Evolutionary conservation across 2,329 filamentous ascomycete genomes (phyloP), one percentile per base, ranked within the genome.

Genomic region (Rugonectria rugulosa): DNA sequence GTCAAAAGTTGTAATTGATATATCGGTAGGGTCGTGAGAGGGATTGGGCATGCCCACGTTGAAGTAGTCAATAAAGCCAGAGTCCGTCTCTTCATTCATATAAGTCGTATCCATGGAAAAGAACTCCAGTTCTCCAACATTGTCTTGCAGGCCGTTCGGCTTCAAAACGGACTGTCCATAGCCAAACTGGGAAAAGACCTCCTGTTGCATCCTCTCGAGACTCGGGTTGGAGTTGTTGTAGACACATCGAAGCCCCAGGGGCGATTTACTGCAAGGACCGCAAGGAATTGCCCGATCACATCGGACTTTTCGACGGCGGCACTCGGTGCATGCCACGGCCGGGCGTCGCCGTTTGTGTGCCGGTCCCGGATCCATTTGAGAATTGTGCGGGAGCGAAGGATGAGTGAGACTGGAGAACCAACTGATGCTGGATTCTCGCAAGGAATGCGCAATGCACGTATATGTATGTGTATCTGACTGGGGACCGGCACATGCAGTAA

Each of bases 301-400:
- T 10, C 57, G 47, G 14, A 56, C 59, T 48, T 62, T 62, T 26
- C 59, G 44, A 6, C 59, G 53, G 21, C 59, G 57, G 17, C 59
- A 62, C 24, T 62, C 53, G 15, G 53, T 60, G 47, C 59, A 62
- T 9, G 59, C 53, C 24, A 60, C 49, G 21, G 59, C 59, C 9
- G 59, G 59, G 17, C 59, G 57, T 20, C 59, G 43, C 26, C 59
- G 50, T 38, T 55, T 57, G 48, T 53, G 31, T 7, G 57, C 48
- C 9, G 59, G 59, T 6, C 59, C 59, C 8, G 57, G 59, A 40
- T 62, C 57, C 59, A 59, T 53, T 36, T 17, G 8, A n/a, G n/a
- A 6, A 15, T 8, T 15, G 23, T 15, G 11, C 17, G 11, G 20
- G 23, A 27, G 11, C 12, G 9, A 23, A 11, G 4, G 29, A 24